Evolutionary conservation across 2,329 filamentous ascomycete species (phyloP).

Genomic region (Ophiostoma fasciatum): DNA sequence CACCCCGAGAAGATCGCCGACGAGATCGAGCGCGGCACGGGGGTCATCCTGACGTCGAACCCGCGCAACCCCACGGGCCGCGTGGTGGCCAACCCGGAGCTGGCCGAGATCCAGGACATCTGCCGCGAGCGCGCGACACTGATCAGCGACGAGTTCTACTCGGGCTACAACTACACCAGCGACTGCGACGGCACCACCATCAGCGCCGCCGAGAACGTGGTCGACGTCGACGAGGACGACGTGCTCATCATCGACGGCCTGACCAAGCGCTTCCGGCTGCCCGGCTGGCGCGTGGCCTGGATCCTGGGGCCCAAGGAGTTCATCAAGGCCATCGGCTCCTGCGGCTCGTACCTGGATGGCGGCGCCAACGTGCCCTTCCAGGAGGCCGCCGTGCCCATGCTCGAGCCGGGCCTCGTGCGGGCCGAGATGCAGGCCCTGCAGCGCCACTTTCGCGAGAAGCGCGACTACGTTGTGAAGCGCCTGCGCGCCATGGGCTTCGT

Average conservation of each 20-base stretch:
- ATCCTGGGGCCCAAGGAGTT: slow-evolving; percentile 93
- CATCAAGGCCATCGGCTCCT: slow-evolving; percentile 82
- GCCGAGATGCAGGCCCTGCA: slow-evolving; percentile 84
- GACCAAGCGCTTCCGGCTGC: slow-evolving; percentile 91
- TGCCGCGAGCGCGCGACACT: slow-evolving; percentile 82
- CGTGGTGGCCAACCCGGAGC: slow-evolving; percentile 69
- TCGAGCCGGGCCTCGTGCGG: slow-evolving; percentile 70
- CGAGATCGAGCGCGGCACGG: slow-evolving; percentile 73
- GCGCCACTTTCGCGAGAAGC: slow-evolving; percentile 77
- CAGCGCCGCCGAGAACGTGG: slow-evolving; percentile 75
- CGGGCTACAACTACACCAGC: slow-evolving; percentile 88
- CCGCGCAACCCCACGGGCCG: slow-evolving; percentile 88
- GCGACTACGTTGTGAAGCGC: slow-evolving; percentile 74
- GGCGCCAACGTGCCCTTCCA: slow-evolving; percentile 93
- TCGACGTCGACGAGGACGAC: slow-evolving; percentile 79
- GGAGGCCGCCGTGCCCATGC: slow-evolving; percentile 81
- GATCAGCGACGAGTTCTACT: slow-evolving; percentile 95
- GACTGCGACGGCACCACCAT: slow-evolving; percentile 84
- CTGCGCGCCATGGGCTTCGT: slow-evolving; percentile 76
- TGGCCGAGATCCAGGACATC: slow-evolving; percentile 83
- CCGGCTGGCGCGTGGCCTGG: slow-evolving; percentile 95
- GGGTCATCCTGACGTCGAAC: slow-evolving; percentile 87
- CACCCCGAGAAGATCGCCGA: slow-evolving; percentile 86
- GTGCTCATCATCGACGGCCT: slow-evolving; percentile 91
- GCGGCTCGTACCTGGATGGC: slow-evolving; percentile 86